Evolutionary conservation across 768 basidiomycete genomes (phyloP), one percentile per base, ranked within the genome.

Genomic region (Mycena rebaudengoi): DNA sequence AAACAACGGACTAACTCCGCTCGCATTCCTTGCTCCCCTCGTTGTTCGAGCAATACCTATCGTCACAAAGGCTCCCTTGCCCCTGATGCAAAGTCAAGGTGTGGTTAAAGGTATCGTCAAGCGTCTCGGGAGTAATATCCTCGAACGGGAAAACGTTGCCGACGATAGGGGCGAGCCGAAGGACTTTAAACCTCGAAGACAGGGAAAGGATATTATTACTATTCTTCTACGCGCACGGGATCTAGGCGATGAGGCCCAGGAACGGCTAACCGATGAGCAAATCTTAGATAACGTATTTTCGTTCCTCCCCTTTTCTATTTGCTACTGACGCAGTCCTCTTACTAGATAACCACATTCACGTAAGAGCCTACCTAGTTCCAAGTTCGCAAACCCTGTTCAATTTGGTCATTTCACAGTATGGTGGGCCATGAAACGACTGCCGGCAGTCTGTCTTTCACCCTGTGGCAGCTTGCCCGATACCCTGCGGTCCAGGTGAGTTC

Each of bases 371-470:
- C n/a, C n/a, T n/a, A n/a, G n/a, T n/a, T n/a, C n/a, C n/a, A n/a
- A n/a, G n/a, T n/a, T n/a, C n/a, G n/a, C n/a, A n/a, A n/a, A n/a
- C n/a, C n/a, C n/a, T n/a, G n/a, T 21, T 57, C 26, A 44, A 48
- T 25, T 26, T 29, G 16, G n/a, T 28, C n/a, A 45, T 28, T 11
- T 37, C 14, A 2, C 50, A 80, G 78, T 7, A 74, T 81, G 71
- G 80, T 75, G 21, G 81, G 81, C 32, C 79, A 80, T 70, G 82
- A 83, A 65, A 82, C 82, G 4, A 80, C 80, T 14, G 72, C 78
- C 4, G 73, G 71, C 50, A 73, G 78, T 46, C 56, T 81, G 33
- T 69, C 62, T 41, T 81, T 79, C 69, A 76, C 79, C 4, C 66
- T 85, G 8, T 75, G 75, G 56, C 75, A 79, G 64, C 73, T 83